Evolutionary conservation across 129 eudicot genomes (phyloP), one percentile per base, ranked within the genome.

Genomic region (Heracleum sosnowskyi): DNA sequence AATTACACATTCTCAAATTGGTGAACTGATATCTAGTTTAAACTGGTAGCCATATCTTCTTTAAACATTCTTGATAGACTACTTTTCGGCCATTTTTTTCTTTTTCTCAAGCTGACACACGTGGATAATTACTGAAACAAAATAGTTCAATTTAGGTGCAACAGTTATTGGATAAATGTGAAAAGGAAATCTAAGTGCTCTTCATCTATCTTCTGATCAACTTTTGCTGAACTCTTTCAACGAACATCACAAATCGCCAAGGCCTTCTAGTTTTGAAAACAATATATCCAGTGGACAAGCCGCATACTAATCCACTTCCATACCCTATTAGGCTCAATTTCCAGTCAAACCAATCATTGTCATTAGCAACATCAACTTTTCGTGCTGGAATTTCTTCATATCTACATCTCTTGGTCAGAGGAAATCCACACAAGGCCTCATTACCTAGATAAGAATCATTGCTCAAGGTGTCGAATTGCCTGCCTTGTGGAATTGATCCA

Each of bases 401-500:
- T 73, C 79, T 77, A 18, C 86, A 80, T 1, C 13, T 75, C 12
- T 80, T 86, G 33, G 83, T 83, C 74, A 86, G 75, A 6, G 89
- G 84, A 11, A 78, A 66, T 39, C 85, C 85, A 36, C 89, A 83
- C 78, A 86, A 80, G 8, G 40, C 89, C 7, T 22, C 8, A 53
- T 86, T 86, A 42, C 78, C 79, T 49, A 53, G 33, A 53, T 36
- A 83, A 0, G 86, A 83, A 77, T n/a, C 24, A 39, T 31, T 80
- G 33, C 16, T 76, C 34, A 86, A 86, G 0, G 86, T 86, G 51
- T 77, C 75, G 24, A 86, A 80, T 51, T 86, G 86, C 16, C 75
- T 68, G 15, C 89, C 86, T 51, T 37, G 60, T 4, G 89, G 89
- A 77, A 83, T 79, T 31, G 42, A 33, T 42, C 89, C 89, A 33